Conservation (phyloP, 768 basidiomycete genomes). For the Psilocybe sp. region DNA sequence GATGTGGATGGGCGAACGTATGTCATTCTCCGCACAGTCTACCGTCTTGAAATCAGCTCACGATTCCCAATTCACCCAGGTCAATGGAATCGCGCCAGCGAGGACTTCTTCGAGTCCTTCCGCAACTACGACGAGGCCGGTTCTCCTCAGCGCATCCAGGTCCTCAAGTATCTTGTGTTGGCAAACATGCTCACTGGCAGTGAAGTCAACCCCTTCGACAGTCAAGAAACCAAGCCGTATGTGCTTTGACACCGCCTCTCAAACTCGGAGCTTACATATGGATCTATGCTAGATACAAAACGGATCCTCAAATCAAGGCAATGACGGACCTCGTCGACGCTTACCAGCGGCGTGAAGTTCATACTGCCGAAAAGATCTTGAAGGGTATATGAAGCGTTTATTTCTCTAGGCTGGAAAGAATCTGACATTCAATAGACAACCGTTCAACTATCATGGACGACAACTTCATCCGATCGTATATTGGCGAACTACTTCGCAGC, state of each 20-base stretch:
- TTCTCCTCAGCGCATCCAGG: conserved; percentile 94
- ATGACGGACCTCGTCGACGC: conserved; percentile 98
- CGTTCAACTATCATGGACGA: conserved; percentile 96
- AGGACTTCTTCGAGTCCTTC: conserved; percentile 99
- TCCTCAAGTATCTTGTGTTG: conserved; percentile 95
- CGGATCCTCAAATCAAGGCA: conserved; percentile 92
- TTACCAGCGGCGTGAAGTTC: conserved; percentile 94
- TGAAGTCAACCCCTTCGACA: conserved; percentile 98
- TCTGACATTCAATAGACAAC: conserved; percentile 58
- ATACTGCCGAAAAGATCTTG: conserved; percentile 95
- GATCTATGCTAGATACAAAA: conserved; percentile 72
- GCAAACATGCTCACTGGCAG: conserved; percentile 98
- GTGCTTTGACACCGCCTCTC: conserved; percentile 21
- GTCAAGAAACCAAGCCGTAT: conserved; percentile 98
- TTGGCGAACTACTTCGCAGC: conserved; percentile 92
- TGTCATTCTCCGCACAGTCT: background rate
- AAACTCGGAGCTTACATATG: background rate
- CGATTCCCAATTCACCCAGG: conserved; percentile 38
- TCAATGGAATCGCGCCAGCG: conserved; percentile 95
- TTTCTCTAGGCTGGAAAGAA: background rate
- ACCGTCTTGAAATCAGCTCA: background rate
- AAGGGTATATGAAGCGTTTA: conserved; percentile 49
- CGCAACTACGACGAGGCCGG: conserved; percentile 98
- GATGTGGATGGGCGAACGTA: conserved; percentile 99
- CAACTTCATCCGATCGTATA: conserved; percentile 90